These are phyloP conservation scores for Dioszegia crocea DNA, from an alignment of 768 basidiomycete genomes.

Conservation along the genomic window DNA sequence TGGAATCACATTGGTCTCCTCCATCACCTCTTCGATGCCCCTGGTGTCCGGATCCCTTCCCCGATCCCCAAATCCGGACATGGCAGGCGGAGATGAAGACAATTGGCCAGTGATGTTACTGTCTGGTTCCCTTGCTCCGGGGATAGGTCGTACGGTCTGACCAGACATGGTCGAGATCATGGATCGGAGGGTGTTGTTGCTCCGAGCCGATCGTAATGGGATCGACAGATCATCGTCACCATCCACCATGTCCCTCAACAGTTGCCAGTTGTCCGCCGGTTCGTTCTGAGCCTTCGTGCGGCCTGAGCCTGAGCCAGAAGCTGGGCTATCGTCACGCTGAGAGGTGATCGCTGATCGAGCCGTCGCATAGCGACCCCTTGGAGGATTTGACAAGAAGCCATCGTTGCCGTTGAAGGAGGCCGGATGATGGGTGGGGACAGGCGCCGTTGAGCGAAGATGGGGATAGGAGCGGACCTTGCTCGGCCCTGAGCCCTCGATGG, in stretches of 20 bases:
- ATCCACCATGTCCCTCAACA: slow-evolving; percentile 20
- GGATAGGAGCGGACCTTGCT: slow-evolving; percentile 3
- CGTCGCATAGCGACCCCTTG: neutral
- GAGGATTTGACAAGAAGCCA: neutral
- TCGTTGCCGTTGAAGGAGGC: neutral
- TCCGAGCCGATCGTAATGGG: neutral
- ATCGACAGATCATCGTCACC: slow-evolving; percentile 3
- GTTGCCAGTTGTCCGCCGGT: slow-evolving; percentile 22
- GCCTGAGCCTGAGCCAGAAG: neutral
- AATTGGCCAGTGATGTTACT: neutral
- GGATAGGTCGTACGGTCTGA: neutral
- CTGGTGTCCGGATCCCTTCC: neutral
- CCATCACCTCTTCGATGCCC: slow-evolving; percentile 2
- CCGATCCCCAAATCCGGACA: neutral
- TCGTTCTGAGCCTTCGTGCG: neutral
- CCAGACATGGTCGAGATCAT: neutral
- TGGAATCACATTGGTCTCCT: neutral
- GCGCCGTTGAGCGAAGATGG: slow-evolving; percentile 1
- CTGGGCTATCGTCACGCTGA: neutral
- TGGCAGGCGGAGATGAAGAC: slow-evolving; percentile 9
- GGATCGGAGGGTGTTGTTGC: neutral
- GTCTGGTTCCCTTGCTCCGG: neutral
- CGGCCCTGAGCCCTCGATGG: slow-evolving; percentile 1
- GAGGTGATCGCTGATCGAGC: neutral
- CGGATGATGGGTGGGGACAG: neutral